Conservation (phyloP, 495 filamentous ascomycete genomes). For the Daldinia childiae region DNA sequence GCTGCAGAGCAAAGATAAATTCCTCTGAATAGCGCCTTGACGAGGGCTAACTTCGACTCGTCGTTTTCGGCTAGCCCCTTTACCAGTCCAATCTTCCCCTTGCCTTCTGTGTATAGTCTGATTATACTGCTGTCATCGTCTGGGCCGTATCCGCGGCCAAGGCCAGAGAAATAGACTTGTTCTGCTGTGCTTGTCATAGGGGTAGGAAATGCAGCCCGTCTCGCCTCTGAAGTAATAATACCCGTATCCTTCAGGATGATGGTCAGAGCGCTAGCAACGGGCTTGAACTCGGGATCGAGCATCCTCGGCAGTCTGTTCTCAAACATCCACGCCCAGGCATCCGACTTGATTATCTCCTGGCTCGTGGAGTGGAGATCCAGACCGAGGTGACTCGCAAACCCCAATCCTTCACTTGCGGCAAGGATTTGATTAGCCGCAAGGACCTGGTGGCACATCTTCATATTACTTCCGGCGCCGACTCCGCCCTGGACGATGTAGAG, state of each 20-base stretch:
- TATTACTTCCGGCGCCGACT: constrained; percentile 81
- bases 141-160: constrained; percentile 68
- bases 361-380: constrained; percentile 67
- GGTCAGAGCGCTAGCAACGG: constrained; percentile 72
- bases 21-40: constrained; percentile 66
- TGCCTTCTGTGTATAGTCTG: constrained; percentile 64
- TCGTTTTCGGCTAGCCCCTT: constrained; percentile 52
- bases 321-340: constrained; percentile 84
- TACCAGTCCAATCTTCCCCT: constrained; percentile 49
- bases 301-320: constrained; percentile 77
- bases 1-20: constrained; percentile 72
- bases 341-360: constrained; percentile 65
- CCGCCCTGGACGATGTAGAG: constrained; percentile 79
- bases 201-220: constrained; percentile 68
- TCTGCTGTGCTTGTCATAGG: constrained; percentile 77
- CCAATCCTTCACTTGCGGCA: constrained; percentile 76
- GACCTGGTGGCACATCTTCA: constrained; percentile 89
- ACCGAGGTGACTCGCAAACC: constrained; percentile 73
- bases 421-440: constrained; percentile 81
- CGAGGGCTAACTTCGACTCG: constrained; percentile 60
- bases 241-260: constrained; percentile 85
- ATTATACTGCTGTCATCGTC: constrained; percentile 78
- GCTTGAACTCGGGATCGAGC: constrained; percentile 69
- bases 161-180: constrained; percentile 70
- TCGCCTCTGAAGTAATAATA: constrained; percentile 77